Evolutionary conservation across 768 basidiomycete genomes (phyloP).

Genomic region (Russula emetica): DNA sequence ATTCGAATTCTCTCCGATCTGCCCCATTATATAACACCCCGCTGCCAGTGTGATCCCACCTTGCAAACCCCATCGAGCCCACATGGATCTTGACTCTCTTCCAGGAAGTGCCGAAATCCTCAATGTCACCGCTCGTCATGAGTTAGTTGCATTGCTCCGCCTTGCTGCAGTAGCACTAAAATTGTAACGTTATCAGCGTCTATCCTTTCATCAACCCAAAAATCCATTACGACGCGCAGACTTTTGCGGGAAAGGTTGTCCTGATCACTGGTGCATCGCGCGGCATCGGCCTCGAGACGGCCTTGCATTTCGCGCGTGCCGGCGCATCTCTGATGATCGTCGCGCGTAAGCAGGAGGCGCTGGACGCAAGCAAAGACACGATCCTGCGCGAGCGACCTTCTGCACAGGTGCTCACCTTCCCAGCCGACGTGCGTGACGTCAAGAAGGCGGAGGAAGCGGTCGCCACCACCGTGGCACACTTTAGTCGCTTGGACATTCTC

Average conservation of each 20-base stretch:
- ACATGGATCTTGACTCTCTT: neutral
- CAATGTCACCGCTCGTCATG: slow-evolving; percentile 1
- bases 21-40: neutral
- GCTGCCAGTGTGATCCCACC: too few species aligned
- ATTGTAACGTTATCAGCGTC: neutral
- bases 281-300: slow-evolving; percentile 26
- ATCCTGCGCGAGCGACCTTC: slow-evolving; percentile 4
- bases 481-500: slow-evolving; percentile 2
- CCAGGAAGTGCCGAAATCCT: neutral
- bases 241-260: slow-evolving; percentile 26
- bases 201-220: slow-evolving; percentile 17
- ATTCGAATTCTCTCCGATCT: too few species aligned
- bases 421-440: neutral
- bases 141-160: neutral
- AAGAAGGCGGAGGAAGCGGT: slow-evolving; percentile 4
- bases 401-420: neutral
- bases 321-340: slow-evolving; percentile 24
- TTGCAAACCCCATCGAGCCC: neutral
- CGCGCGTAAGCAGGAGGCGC: slow-evolving; percentile 13
- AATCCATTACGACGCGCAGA: slow-evolving; percentile 11
- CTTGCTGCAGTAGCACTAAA: neutral
- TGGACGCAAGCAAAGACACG: neutral
- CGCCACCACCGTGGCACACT: neutral
- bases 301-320: slow-evolving; percentile 22
- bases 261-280: slow-evolving; percentile 28